Conservation (phyloP, 805 yeast species). For the Jamesozyma hellenica region DNA sequence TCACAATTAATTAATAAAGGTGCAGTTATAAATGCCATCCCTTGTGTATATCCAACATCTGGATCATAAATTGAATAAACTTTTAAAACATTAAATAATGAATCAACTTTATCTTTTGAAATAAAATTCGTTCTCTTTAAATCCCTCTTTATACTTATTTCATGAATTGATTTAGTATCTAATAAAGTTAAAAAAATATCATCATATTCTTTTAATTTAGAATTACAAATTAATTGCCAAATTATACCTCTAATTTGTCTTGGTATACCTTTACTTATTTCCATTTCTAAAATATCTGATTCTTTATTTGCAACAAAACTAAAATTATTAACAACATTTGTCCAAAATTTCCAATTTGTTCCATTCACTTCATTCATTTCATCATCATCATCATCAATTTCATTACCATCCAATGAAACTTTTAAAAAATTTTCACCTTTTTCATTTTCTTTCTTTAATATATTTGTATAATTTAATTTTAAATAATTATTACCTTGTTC, state of each 20-base stretch:
- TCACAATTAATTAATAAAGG: slow-evolving; percentile 69
- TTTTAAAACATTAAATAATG: slow-evolving; percentile 64
- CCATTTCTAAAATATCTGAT: slow-evolving; percentile 47
- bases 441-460: slow-evolving; percentile 15
- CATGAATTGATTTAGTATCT: slow-evolving; percentile 54
- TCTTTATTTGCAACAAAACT: slow-evolving; percentile 52
- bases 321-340: slow-evolving; percentile 68
- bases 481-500: slow-evolving; percentile 38
- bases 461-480: slow-evolving; percentile 24
- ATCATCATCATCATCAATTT: slow-evolving; percentile 7
- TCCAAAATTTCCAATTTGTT: slow-evolving; percentile 85
- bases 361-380: slow-evolving; percentile 32
- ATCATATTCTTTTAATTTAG: slow-evolving; percentile 48
- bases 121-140: slow-evolving; percentile 78
- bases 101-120: slow-evolving; percentile 47
- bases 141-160: slow-evolving; percentile 70
- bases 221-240: slow-evolving; percentile 82
- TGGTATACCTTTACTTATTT: slow-evolving; percentile 74
- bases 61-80: slow-evolving; percentile 80
- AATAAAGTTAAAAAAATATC: slow-evolving; percentile 30
- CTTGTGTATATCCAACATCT: slow-evolving; percentile 96
- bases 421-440: slow-evolving; percentile 3
- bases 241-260: slow-evolving; percentile 75
- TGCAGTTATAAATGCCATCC: slow-evolving; percentile 88
- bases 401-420: slow-evolving; percentile 1